phyloP scores from a whole-genome alignment of 768 basidiomycete species.

The Hypholoma sublateritium region DNA sequence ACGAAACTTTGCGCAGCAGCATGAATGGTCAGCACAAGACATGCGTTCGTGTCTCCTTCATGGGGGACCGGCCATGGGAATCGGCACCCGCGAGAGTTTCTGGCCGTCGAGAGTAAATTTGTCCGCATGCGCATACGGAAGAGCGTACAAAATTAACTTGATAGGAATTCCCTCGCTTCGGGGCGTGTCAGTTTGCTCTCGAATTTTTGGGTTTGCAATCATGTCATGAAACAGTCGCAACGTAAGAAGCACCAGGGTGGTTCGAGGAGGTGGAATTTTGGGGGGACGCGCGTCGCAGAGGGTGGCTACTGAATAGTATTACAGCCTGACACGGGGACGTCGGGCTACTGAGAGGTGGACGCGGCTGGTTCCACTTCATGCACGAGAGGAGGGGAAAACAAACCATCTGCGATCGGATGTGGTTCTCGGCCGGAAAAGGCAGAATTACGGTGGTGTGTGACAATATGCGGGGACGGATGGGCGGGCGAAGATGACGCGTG shows the following conservation, averaged over 20 bases:
- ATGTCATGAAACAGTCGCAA: constrained; percentile 6
- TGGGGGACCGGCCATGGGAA: neutral
- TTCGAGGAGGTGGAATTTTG: neutral
- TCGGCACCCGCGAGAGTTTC: constrained; percentile 1
- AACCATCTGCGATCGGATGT: neutral
- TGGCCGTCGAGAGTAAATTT: neutral
- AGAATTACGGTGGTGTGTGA: neutral
- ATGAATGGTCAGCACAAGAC: too few relatives aligned
- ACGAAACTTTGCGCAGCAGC: too few relatives aligned
- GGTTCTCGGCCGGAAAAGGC: neutral
- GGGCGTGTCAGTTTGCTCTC: neutral
- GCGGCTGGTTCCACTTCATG: neutral
- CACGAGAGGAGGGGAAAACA: neutral
- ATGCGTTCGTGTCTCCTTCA: too few relatives aligned
- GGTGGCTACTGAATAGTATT: too few relatives aligned
- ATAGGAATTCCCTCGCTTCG: neutral
- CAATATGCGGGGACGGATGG: constrained; percentile 5
- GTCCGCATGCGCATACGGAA: neutral
- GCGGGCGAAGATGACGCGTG: constrained; percentile 6
- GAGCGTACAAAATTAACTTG: neutral
- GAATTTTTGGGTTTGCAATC: too few relatives aligned
- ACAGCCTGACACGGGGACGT: too few relatives aligned
- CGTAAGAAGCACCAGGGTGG: neutral
- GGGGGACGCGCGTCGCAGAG: too few relatives aligned
- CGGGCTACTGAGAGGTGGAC: neutral